Conservation (phyloP, 495 filamentous ascomycete species). For the Symbiotaphrina buchneri region DNA sequence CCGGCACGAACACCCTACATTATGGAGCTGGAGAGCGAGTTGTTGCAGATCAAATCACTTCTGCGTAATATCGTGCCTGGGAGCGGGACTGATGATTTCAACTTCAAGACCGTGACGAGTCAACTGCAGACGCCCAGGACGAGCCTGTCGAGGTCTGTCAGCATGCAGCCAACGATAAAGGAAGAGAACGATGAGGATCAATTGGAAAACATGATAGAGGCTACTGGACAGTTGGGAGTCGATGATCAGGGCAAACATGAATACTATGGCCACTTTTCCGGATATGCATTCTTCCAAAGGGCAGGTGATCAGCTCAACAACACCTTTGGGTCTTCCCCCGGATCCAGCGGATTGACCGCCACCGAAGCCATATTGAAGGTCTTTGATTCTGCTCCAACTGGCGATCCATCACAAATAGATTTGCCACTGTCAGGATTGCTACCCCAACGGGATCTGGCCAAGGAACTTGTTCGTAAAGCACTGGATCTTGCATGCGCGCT, state of each 20-base stretch:
- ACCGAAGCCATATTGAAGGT: conserved; percentile 19
- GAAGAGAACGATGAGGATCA: conserved; percentile 34
- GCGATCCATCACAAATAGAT: too few species aligned
- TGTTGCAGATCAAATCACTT: conserved; percentile 66
- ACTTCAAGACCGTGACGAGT: conserved; percentile 43
- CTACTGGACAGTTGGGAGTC: conserved; percentile 70
- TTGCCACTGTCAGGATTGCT: conserved; percentile 50
- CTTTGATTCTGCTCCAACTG: conserved; percentile 52
- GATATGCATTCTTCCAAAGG: conserved; percentile 61
- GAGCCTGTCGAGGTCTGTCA: neutral
- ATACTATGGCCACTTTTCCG: conserved; percentile 86
- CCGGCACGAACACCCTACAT: too few species aligned
- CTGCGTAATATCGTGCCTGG: conserved; percentile 59
- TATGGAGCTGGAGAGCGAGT: conserved; percentile 64
- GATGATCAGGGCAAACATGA: conserved; percentile 88
- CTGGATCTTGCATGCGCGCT: conserved; percentile 68
- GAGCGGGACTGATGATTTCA: conserved; percentile 64
- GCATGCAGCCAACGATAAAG: conserved; percentile 14
- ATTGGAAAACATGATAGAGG: conserved; percentile 83
- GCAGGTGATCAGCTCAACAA: conserved; percentile 77
- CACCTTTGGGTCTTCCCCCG: conserved; percentile 49
- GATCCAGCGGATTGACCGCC: conserved; percentile 9
- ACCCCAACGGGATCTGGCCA: conserved; percentile 43
- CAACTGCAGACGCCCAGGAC: conserved; percentile 11
- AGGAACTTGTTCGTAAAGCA: conserved; percentile 48